phyloP scores from a whole-genome alignment of 1,139 yeast genomes.

The Geotrichum fermentans region DNA sequence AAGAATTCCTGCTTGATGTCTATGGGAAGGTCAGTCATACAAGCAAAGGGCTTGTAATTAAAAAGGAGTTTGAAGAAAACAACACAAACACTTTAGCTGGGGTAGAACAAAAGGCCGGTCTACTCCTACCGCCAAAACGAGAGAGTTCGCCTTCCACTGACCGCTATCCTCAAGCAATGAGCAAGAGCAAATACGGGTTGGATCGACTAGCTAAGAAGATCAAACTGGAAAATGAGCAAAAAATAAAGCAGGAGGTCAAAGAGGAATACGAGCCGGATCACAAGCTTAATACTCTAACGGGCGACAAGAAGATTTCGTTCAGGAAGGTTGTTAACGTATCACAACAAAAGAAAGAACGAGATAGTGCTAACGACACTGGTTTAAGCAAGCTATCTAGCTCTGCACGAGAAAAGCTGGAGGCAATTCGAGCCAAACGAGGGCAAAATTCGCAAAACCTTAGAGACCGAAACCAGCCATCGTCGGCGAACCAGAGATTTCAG shows the following conservation, averaged over 20 bases:
- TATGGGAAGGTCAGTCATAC: conserved; percentile 20
- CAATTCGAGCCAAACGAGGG: conserved; percentile 17
- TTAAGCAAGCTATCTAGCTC: conserved; percentile 12
- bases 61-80: conserved; percentile 3
- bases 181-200: conserved; percentile 13
- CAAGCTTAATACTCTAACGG: not conserved
- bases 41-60: conserved; percentile 2
- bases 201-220: conserved; percentile 17
- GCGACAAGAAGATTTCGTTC: conserved; percentile 9
- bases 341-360: conserved; percentile 8
- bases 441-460: not conserved
- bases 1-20: conserved; percentile 26
- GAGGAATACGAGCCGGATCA: conserved; percentile 3
- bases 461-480: not conserved
- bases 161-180: not conserved
- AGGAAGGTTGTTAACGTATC: conserved; percentile 8
- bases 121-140: conserved; percentile 12
- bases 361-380: not conserved
- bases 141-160: conserved; percentile 9
- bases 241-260: conserved; percentile 3
- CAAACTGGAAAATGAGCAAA: conserved; percentile 13
- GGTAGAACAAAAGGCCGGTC: conserved; percentile 7
- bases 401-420: conserved; percentile 21
- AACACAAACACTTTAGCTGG: not conserved
- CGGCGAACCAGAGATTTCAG: not conserved